Evolutionary conservation across 768 basidiomycete genomes (phyloP), one percentile per base, ranked within the genome.

Genomic region (Amanita muscaria): DNA sequence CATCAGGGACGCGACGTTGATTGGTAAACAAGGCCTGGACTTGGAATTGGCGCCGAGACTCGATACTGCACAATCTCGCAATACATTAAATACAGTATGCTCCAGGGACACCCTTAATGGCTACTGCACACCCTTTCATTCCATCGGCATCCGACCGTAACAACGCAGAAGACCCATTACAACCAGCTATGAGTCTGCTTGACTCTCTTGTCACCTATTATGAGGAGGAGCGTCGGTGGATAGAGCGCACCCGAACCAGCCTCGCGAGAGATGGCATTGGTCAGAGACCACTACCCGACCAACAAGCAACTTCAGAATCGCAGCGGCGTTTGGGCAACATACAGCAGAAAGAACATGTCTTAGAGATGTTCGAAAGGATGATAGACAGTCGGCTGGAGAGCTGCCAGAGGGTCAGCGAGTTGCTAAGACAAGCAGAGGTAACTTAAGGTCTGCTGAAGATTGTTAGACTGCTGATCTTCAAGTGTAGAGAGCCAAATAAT

Each of bases 381-480:
- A 75, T 85, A 67, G 79, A 83, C 53, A 69, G 77, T 2, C 72
- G 84, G 44, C 77, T 87, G 73, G 83, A 85, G 60, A 84, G 80
- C 55, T 87, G 84, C 59, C 72, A 80, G 51, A 69, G 81, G 25
- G 68, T 83, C 42, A 75, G 75, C 50, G 71, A 70, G 37, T 65
- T 86, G 49, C 72, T 83, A 30, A 63, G 65, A 39, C 64, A 69
- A 43, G 56, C 58, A 18, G 58, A 63, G 35, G 27, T 45, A 29
- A 29, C n/a, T n/a, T n/a, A n/a, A n/a, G n/a, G n/a, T n/a, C n/a
- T n/a, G n/a, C n/a, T n/a, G n/a, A n/a, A 12, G 7, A 29, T 29
- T 29, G 27, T 29, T 12, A 29, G 27, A 29, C 7, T 29, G 27
- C 12, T 6, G n/a, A n/a, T n/a, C n/a, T n/a, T n/a, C n/a, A n/a